Percentiles rank a stretch among this genome's conserved stretches.
These are phyloP conservation scores for Termitomyces sp. DNA, from an alignment of 768 basidiomycete species.

Conservation along the genomic window DNA sequence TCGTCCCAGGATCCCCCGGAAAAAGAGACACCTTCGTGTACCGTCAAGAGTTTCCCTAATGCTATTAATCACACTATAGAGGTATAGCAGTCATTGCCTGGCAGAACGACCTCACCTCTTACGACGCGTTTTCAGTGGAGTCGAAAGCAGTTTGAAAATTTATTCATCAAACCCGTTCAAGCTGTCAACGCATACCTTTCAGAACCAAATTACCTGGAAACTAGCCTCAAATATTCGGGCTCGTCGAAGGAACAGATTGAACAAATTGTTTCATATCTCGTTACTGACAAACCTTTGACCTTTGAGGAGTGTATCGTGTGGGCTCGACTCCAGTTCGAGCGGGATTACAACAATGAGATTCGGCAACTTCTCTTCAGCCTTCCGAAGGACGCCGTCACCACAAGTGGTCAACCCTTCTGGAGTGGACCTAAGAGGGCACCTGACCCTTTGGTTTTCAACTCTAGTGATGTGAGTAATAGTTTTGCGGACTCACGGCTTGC, in stretches of 20 bases:
- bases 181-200: conserved; percentile 95
- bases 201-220: conserved; percentile 93
- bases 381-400: conserved; percentile 90
- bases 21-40: conserved; percentile 94
- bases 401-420: conserved; percentile 96
- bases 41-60: conserved; percentile 98
- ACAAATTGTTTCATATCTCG: conserved; percentile 84
- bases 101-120: neutral
- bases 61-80: conserved; percentile 97
- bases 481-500: neutral
- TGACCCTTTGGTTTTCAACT: conserved; percentile 81
- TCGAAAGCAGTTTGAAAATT: conserved; percentile 83
- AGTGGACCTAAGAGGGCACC: conserved; percentile 97
- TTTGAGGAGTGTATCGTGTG: conserved; percentile 98
- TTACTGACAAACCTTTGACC: conserved; percentile 87
- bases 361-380: conserved; percentile 89
- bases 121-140: conserved; percentile 61
- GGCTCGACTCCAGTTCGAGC: conserved; percentile 94
- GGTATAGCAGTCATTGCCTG: conserved; percentile 33
- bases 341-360: conserved; percentile 89
- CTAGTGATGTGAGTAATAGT: conserved; percentile 62
- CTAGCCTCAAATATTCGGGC: conserved; percentile 82
- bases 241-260: conserved; percentile 87
- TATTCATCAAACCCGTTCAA: conserved; percentile 92
- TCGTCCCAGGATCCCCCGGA: conserved; percentile 99